These are phyloP conservation scores for Clonostachys sp. DNA, from an alignment of 2,329 filamentous ascomycete genomes.

Conservation along the genomic window DNA sequence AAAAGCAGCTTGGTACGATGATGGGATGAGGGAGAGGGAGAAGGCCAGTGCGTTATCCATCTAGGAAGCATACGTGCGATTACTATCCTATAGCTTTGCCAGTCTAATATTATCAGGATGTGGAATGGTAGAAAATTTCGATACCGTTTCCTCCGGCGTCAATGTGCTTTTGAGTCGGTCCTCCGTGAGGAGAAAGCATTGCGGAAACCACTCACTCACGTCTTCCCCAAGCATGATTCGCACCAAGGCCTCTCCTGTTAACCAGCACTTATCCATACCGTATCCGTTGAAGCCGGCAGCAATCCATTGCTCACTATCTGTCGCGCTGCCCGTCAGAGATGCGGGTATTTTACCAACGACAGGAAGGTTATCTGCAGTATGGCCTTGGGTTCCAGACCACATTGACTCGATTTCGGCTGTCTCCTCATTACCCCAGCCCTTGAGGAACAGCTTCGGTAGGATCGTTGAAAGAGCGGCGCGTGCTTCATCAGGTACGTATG, in stretches of 20 bases:
- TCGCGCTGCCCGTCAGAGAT: conserved; percentile 7
- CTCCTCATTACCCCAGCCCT: conserved; percentile 14
- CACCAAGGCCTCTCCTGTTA: conserved; percentile 31
- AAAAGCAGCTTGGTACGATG: too few relatives aligned
- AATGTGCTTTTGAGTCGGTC: too few relatives aligned
- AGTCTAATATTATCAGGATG: too few relatives aligned
- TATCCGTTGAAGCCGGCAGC: conserved; percentile 41
- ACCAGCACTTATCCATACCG: conserved; percentile 46
- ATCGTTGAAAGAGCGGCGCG: conserved; percentile 24
- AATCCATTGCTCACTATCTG: conserved; percentile 36
- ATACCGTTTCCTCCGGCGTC: too few relatives aligned
- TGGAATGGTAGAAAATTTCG: too few relatives aligned
- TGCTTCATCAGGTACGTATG: conserved; percentile 23
- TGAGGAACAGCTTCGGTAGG: conserved; percentile 27
- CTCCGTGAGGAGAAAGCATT: too few relatives aligned
- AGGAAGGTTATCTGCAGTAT: conserved; percentile 38
- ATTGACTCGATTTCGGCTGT: conserved; percentile 22
- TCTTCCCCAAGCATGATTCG: too few relatives aligned
- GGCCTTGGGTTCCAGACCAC: conserved; percentile 42
- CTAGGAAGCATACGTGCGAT: too few relatives aligned
- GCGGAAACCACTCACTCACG: too few relatives aligned
- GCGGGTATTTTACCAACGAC: conserved; percentile 37
- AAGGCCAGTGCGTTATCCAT: too few relatives aligned
- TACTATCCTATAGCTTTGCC: too few relatives aligned
- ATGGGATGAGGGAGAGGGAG: too few relatives aligned